Evolutionary conservation across 2,329 filamentous ascomycete species (phyloP).

Genomic region (Mariannaea sp.): DNA sequence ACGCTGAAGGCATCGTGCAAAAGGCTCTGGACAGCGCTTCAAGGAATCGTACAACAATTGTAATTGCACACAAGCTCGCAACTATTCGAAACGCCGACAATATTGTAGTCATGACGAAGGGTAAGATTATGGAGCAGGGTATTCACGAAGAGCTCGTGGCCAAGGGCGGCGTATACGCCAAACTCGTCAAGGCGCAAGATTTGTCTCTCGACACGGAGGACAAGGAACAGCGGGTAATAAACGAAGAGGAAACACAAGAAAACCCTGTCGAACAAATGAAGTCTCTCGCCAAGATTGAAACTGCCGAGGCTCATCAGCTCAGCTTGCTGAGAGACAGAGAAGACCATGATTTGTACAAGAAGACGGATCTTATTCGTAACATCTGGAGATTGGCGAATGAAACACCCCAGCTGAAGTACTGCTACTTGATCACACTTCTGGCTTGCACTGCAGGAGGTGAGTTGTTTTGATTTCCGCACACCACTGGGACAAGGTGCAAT

Average conservation of each 20-base stretch:
- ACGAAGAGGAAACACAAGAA: background rate
- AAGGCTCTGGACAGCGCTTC: slow-evolving; percentile 58
- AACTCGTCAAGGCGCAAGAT: slow-evolving; percentile 50
- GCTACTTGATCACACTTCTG: slow-evolving; percentile 1
- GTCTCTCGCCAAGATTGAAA: slow-evolving; percentile 50
- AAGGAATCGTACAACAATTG: slow-evolving; percentile 62
- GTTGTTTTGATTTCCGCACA: background rate
- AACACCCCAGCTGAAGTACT: slow-evolving; percentile 7
- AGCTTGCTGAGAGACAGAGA: slow-evolving; percentile 43
- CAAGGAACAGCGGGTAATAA: background rate
- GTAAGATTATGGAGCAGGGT: slow-evolving; percentile 63
- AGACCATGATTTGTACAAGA: slow-evolving; percentile 13
- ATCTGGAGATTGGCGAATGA: slow-evolving; percentile 4
- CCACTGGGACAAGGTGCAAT: background rate
- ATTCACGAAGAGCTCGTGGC: slow-evolving; percentile 55
- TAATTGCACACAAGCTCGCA: slow-evolving; percentile 64
- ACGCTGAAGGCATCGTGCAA: slow-evolving; percentile 56
- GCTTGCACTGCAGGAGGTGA: background rate
- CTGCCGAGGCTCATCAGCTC: slow-evolving; percentile 42
- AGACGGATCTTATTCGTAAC: slow-evolving; percentile 7
- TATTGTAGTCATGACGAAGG: slow-evolving; percentile 65
- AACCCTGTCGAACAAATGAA: background rate
- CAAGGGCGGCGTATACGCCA: slow-evolving; percentile 51
- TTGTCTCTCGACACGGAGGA: slow-evolving; percentile 24
- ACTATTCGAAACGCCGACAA: slow-evolving; percentile 65